Evolutionary conservation across 768 basidiomycete species (phyloP).

Genomic region (Collybia mongolica): DNA sequence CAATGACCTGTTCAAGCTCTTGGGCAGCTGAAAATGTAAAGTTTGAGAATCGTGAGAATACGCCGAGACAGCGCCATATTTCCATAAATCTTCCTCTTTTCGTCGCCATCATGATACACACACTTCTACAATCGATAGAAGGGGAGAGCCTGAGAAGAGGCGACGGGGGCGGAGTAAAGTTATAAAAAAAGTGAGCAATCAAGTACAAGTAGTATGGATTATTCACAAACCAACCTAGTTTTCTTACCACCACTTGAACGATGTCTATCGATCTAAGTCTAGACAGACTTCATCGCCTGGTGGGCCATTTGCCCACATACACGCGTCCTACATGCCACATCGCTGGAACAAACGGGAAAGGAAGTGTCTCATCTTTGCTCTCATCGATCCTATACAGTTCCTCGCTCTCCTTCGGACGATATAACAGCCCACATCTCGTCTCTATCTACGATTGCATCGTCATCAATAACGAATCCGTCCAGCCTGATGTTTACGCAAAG

Average conservation of each 20-base stretch:
- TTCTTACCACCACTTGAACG: slow-evolving; percentile 6
- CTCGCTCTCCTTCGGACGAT: slow-evolving; percentile 67
- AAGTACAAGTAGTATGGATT: too few relatives aligned
- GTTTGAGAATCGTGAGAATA: too few relatives aligned
- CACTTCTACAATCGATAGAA: too few relatives aligned
- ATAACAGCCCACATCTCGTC: slow-evolving; percentile 92
- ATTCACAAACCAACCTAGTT: too few relatives aligned
- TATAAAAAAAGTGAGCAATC: too few relatives aligned
- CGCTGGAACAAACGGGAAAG: slow-evolving; percentile 97
- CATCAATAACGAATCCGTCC: slow-evolving; percentile 58
- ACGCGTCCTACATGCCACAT: slow-evolving; percentile 85
- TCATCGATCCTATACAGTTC: slow-evolving; percentile 69
- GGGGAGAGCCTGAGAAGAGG: too few relatives aligned
- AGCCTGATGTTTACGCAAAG: slow-evolving; percentile 41
- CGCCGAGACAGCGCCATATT: too few relatives aligned
- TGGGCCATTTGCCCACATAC: slow-evolving; percentile 56
- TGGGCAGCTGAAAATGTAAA: too few relatives aligned
- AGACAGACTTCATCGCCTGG: slow-evolving; percentile 53
- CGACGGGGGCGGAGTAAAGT: too few relatives aligned
- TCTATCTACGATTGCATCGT: slow-evolving; percentile 74
- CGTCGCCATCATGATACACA: too few relatives aligned
- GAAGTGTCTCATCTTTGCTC: slow-evolving; percentile 83
- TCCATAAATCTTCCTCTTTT: too few relatives aligned
- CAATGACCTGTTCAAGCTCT: too few relatives aligned
- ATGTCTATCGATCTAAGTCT: slow-evolving; percentile 74